These are phyloP conservation scores for Pyracantha coccinea DNA, from an alignment of 331 rosid genomes.

Conservation along the genomic window DNA sequence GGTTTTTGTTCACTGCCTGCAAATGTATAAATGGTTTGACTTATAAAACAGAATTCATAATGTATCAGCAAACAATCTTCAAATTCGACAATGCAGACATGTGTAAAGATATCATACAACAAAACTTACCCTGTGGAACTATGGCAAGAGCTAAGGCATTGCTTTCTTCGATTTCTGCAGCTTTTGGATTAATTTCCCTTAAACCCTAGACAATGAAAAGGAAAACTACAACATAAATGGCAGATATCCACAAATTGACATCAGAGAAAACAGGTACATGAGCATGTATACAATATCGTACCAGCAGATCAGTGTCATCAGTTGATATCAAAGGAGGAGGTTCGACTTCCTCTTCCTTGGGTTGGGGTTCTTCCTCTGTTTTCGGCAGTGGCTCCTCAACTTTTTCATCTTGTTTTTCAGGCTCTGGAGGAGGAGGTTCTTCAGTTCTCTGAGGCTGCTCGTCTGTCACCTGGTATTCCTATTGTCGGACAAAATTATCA, in stretches of 20 bases:
- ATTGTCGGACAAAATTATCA: slow-evolving; percentile 5
- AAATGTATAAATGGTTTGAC: slow-evolving; percentile 1
- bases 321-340: slow-evolving; percentile 66
- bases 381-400: slow-evolving; percentile 27
- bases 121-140: slow-evolving; percentile 53
- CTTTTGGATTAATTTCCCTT: slow-evolving; percentile 63
- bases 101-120: not conserved
- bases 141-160: slow-evolving; percentile 94
- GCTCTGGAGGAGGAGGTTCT: slow-evolving; percentile 26
- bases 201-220: slow-evolving; percentile 53
- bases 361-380: slow-evolving; percentile 31
- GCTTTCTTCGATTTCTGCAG: slow-evolving; percentile 66
- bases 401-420: slow-evolving; percentile 42
- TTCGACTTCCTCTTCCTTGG: slow-evolving; percentile 42
- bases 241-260: not conserved
- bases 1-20: slow-evolving; percentile 44
- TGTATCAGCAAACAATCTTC: not conserved
- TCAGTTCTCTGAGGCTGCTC: slow-evolving; percentile 26
- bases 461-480: slow-evolving; percentile 49
- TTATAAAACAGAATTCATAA: not conserved
- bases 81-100: not conserved
- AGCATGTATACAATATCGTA: slow-evolving; percentile 16
- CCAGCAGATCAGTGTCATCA: slow-evolving; percentile 58
- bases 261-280: slow-evolving; percentile 2
- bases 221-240: not conserved